Evolutionary conservation across 208 protist genomes (phyloP), one percentile per base, ranked within the genome.

Genomic region (Endotrypanum monterogeii): DNA sequence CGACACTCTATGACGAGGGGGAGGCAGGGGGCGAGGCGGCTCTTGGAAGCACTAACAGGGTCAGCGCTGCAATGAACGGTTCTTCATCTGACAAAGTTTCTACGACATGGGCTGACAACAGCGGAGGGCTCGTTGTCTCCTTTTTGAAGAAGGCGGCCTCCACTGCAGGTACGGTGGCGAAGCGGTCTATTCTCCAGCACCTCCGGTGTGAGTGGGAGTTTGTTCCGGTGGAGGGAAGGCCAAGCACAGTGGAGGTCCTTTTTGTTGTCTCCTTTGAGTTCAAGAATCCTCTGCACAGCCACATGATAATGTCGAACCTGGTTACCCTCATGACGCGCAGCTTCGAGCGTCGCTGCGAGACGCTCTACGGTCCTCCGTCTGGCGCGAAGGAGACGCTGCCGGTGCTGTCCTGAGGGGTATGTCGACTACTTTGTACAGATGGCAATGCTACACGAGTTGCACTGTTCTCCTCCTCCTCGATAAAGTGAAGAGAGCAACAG

Each of bases 221-320:
- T 65, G 50, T 56, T 28, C 63, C 84, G 14, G 80, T 91, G 20
- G 67, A 78, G 14, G 82, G 66, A 11, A 72, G 75, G 20, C 74
- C 78, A 30, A 80, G 87, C n/a, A 61, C 68, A 63, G 89, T 94
- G 32, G 92, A 96, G 63, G 92, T 96, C 52, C 50, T 74, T 23
- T 96, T 96, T 66, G 61, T 72, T 16, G 86, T 96, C 12, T 83
- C 87, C 2, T 94, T 96, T 60, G 87, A 90, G 71, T 94, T 96
- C 70, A 85, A 82, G 57, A 92, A 93, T 71, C 87, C 89, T 12
- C 71, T 94, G 67, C 82, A 96, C 72, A 80, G 83, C 50, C 82
- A 85, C 56, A 71, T 96, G 61, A 90, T 95, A 71, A 92, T 91
- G 87, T 84, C 80, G 23, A 90, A 95, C 52, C 78, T 95, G 5